Conservation (phyloP, 192 early-diverging fungal species). For the Backusella tarrabulga region DNA sequence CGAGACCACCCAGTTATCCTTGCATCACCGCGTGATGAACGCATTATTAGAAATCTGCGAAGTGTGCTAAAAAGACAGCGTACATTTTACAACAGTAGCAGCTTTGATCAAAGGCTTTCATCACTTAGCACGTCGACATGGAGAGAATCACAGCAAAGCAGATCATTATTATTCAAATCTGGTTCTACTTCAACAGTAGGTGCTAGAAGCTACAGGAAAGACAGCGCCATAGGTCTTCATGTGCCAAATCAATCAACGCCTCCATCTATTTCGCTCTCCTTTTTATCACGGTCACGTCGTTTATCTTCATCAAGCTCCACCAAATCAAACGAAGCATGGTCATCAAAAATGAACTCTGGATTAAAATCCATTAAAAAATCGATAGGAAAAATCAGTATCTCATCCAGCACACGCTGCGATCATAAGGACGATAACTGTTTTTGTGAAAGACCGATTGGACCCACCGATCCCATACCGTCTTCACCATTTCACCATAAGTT, state of each 20-base stretch:
- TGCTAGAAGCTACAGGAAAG: slow-evolving; percentile 4
- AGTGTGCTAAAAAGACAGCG: slow-evolving; percentile 47
- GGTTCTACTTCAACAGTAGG: background rate
- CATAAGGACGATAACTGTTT: background rate
- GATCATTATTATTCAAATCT: background rate
- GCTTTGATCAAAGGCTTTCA: background rate
- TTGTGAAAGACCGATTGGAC: background rate
- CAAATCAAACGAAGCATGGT: slow-evolving; percentile 22
- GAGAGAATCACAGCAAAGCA: background rate
- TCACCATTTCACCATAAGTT: background rate
- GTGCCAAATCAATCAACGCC: background rate
- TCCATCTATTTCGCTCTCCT: slow-evolving; percentile 13
- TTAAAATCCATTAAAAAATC: slow-evolving; percentile 29
- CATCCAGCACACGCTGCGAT: background rate
- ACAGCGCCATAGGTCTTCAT: slow-evolving; percentile 22
- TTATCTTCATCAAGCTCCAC: slow-evolving; percentile 28
- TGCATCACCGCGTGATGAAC: slow-evolving; percentile 39
- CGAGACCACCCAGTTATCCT: slow-evolving; percentile 35
- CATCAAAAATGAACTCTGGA: slow-evolving; percentile 25
- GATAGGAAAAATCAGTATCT: slow-evolving; percentile 3
- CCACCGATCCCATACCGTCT: background rate
- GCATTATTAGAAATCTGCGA: slow-evolving; percentile 45
- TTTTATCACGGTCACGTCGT: slow-evolving; percentile 19
- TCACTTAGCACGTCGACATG: background rate
- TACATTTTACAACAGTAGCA: slow-evolving; percentile 8